Evolutionary conservation across 2,329 filamentous ascomycete genomes (phyloP), one percentile per base, ranked within the genome.

Genomic region (Fusarium sambucinum): DNA sequence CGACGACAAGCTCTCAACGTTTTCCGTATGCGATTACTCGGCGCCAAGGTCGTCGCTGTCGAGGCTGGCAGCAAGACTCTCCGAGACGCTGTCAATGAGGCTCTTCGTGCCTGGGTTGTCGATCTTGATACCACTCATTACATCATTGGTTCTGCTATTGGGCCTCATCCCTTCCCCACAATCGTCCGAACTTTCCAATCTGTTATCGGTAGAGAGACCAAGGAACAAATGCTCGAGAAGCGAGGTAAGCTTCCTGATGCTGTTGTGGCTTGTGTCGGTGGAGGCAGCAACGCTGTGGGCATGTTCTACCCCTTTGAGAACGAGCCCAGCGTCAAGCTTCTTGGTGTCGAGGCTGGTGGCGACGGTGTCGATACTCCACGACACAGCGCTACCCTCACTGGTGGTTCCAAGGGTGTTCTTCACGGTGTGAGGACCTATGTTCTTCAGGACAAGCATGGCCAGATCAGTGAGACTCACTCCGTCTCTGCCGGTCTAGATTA

Each of bases 251-350:
- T 99, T 3, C 96, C 96, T 6, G 96, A 99, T 73, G 96, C 94
- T 1, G 94, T 99, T 23, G 93, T 99, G 17, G 96, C 96, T 12
- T 99, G 96, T 76, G 96, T 99, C 14, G 96, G 96, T 57, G 96
- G 96, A 71, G 96, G 96, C 61, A 94, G 90, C 78, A 99, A 99
- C 78, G 96, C 96, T 4, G 90, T 92, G 5, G 96, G 96, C 82
- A 99, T 98, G 94, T 99, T 99, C 84, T 96, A 95, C 80, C 96
- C 96, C 53, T 99, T 99, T 82, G 86, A 91, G 67, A 89, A 93
- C 41, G 95, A 99, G 74, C 86, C 86, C 1, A 90, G 86, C 63
- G 96, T 99, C 63, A 94, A 94, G 81, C 87, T 97, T 5, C 85
- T 98, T 14, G 96, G 96, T 69, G 94, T 99, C 3, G 96, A 99